A percentile compares a stretch with the other conserved stretches of the same genome.
These are phyloP conservation scores for Pulveroboletus sp. DNA, from an alignment of 768 basidiomycete genomes.

Conservation along the genomic window DNA sequence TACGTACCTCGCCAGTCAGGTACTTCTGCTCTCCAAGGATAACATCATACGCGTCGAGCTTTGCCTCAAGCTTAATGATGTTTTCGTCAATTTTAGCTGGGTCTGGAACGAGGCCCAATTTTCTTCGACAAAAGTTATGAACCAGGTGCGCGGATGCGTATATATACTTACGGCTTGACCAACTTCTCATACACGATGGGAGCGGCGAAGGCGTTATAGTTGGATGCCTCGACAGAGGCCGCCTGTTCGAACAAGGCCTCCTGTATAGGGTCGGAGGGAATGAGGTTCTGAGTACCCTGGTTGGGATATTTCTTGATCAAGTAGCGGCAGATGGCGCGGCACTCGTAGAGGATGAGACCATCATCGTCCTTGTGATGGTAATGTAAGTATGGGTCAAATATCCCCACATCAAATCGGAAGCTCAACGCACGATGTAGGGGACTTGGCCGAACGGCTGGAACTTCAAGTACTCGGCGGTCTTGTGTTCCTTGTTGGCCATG, in stretches of 20 bases:
- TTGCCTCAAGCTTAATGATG: slow-evolving; percentile 24
- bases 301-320: slow-evolving; percentile 48
- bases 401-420: slow-evolving; percentile 30
- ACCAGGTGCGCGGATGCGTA: background rate
- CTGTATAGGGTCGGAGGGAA: slow-evolving; percentile 41
- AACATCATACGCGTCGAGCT: slow-evolving; percentile 47
- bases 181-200: slow-evolving; percentile 45
- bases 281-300: slow-evolving; percentile 43
- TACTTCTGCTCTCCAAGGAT: slow-evolving; percentile 54
- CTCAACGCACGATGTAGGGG: slow-evolving; percentile 37
- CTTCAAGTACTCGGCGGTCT: slow-evolving; percentile 36
- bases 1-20: slow-evolving; percentile 50
- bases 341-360: slow-evolving; percentile 59
- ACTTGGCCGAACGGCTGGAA: slow-evolving; percentile 58
- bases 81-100: slow-evolving; percentile 13
- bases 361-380: slow-evolving; percentile 45
- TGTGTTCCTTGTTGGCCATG: slow-evolving; percentile 43
- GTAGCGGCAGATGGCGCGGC: slow-evolving; percentile 58
- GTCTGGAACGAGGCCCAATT: slow-evolving; percentile 13
- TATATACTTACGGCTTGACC: slow-evolving; percentile 42
- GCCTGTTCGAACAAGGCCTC: slow-evolving; percentile 31
- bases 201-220: slow-evolving; percentile 44
- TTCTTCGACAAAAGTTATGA: slow-evolving; percentile 5
- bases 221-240: slow-evolving; percentile 42
- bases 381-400: slow-evolving; percentile 24